Percentiles rank a stretch among this genome's conserved stretches.
phyloP scores from a whole-genome alignment of 192 early-diverging fungal species.

The Coemansia sp. region DNA sequence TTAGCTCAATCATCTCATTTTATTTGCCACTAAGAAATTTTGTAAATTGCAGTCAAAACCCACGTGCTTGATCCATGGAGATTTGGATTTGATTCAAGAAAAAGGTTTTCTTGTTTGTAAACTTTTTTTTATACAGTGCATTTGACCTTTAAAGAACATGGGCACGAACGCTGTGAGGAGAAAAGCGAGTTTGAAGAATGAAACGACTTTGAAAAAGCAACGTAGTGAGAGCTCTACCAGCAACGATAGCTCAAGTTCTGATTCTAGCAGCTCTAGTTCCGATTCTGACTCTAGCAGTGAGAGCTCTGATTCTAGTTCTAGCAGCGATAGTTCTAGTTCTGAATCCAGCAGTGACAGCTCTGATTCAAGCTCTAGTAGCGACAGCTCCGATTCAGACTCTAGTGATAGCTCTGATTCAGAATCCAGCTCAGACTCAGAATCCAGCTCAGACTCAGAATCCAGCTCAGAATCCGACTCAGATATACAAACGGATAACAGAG shows the following conservation, averaged over 20 bases:
- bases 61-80: too few relatives aligned
- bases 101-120: too few relatives aligned
- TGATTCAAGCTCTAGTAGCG: constrained; percentile 1
- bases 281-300: constrained; percentile 5
- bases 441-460: constrained; percentile 9
- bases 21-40: too few relatives aligned
- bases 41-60: too few relatives aligned
- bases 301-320: background rate
- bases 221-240: constrained; percentile 9
- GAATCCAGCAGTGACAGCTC: constrained; percentile 2
- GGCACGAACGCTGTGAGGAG: too few relatives aligned
- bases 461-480: constrained; percentile 11
- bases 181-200: background rate
- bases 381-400: constrained; percentile 1
- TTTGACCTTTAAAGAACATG: too few relatives aligned
- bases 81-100: too few relatives aligned
- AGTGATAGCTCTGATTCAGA: constrained; percentile 2
- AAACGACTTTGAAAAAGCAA: constrained; percentile 1
- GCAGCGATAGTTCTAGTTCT: constrained; percentile 1
- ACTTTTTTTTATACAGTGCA: too few relatives aligned
- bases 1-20: too few relatives aligned
- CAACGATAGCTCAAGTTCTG: background rate
- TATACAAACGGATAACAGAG: background rate
- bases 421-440: constrained; percentile 11
- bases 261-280: constrained; percentile 5